Evolutionary conservation across 495 filamentous ascomycete genomes (phyloP).

Genomic region (Chlorociboria aeruginascens): DNA sequence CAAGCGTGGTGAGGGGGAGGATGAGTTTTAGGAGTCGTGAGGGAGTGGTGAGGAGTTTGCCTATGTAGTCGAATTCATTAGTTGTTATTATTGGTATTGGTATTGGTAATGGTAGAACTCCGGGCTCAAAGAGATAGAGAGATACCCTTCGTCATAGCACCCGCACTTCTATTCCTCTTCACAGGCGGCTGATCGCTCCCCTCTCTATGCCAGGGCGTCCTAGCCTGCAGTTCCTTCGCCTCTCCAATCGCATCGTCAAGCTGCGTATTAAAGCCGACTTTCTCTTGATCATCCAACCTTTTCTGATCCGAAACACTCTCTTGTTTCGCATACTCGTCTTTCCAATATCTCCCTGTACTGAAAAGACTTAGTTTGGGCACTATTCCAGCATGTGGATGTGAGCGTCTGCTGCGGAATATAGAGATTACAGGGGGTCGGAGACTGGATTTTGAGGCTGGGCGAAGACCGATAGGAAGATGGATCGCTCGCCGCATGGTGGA

Average conservation of each 20-base stretch:
- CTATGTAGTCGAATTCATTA: constrained; percentile 28
- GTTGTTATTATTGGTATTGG: no score
- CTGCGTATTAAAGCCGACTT: constrained; percentile 16
- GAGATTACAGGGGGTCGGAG: not conserved
- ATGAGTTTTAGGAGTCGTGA: constrained; percentile 83
- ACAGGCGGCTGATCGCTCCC: constrained; percentile 47
- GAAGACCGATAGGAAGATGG: not conserved
- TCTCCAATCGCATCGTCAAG: constrained; percentile 28
- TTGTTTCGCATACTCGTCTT: constrained; percentile 2
- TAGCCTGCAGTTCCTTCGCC: constrained; percentile 37
- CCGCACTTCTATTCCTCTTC: constrained; percentile 23
- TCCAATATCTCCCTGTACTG: not conserved
- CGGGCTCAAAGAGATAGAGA: constrained; percentile 24
- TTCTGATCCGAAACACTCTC: constrained; percentile 19
- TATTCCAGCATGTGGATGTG: not conserved
- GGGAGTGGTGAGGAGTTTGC: constrained; percentile 83
- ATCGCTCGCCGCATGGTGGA: constrained; percentile 1
- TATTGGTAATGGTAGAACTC: no score
- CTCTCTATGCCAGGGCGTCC: constrained; percentile 57
- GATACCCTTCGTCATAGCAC: constrained; percentile 18
- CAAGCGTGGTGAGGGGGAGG: constrained; percentile 56
- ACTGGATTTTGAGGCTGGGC: not conserved
- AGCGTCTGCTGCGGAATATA: constrained; percentile 11
- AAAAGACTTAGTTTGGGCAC: not conserved
- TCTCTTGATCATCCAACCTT: constrained; percentile 11